Evolutionary conservation across 129 eudicot species (phyloP).

Genomic region (Ambrosia artemisiifolia): DNA sequence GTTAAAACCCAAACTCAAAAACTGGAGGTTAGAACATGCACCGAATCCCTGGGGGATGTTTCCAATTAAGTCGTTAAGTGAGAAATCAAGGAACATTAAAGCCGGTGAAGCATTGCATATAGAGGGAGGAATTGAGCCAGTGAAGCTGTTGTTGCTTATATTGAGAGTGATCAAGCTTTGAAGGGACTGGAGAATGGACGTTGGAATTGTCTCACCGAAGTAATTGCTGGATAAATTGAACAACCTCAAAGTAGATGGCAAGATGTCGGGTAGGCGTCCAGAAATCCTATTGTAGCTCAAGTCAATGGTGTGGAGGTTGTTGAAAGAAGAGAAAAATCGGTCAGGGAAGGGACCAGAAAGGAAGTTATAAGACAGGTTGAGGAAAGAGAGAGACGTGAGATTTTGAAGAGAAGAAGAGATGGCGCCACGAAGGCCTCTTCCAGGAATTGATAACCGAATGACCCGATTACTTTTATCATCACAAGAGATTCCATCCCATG

Average conservation of each 20-base stretch:
- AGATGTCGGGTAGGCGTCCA: constrained; percentile 26
- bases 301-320: constrained; percentile 25
- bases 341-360: constrained; percentile 39
- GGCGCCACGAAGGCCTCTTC: constrained; percentile 37
- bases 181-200: constrained; percentile 8
- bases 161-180: constrained; percentile 18
- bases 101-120: constrained; percentile 26
- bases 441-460: constrained; percentile 37
- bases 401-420: constrained; percentile 35
- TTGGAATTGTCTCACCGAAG: constrained; percentile 24
- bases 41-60: constrained; percentile 33
- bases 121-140: constrained; percentile 26
- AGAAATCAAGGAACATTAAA: constrained; percentile 36
- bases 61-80: constrained; percentile 31
- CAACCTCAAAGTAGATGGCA: constrained; percentile 1
- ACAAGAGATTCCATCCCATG: constrained; percentile 59
- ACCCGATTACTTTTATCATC: constrained; percentile 35
- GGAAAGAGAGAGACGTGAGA: constrained; percentile 43
- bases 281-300: constrained; percentile 43
- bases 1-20: constrained; percentile 43
- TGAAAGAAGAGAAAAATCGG: constrained; percentile 1
- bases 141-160: constrained; percentile 36
- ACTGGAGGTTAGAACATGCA: constrained; percentile 20
- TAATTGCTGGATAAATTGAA: constrained; percentile 57
- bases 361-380: constrained; percentile 47